Percentiles rank a stretch among this genome's conserved stretches.
These are phyloP conservation scores for Leccinum uliginosum DNA, from an alignment of 768 basidiomycete species.

Conservation along the genomic window DNA sequence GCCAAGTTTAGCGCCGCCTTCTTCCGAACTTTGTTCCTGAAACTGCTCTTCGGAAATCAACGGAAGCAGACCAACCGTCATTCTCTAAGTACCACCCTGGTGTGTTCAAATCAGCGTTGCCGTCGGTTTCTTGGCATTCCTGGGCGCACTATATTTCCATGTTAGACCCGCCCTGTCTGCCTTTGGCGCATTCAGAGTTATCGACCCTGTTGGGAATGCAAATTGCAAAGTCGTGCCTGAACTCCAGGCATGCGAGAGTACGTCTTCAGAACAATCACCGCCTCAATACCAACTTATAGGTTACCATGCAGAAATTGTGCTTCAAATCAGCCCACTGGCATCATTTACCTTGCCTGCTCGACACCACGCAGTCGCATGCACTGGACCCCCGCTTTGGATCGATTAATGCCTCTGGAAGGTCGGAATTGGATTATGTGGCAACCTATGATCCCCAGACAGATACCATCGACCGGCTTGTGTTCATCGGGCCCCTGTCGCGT, in stretches of 20 bases:
- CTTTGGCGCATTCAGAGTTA: constrained; percentile 41
- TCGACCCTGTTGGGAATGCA: constrained; percentile 43
- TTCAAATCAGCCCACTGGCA: constrained; percentile 55
- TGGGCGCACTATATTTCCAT: constrained; percentile 45
- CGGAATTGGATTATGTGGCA: constrained; percentile 52
- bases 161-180: constrained; percentile 41
- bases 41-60: not conserved
- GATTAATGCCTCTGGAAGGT: constrained; percentile 35
- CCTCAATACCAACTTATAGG: constrained; percentile 11
- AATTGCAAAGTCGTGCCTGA: constrained; percentile 48
- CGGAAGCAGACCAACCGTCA: too few species aligned
- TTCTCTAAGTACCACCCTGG: too few species aligned
- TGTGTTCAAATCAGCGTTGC: constrained; percentile 4
- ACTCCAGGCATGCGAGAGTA: constrained; percentile 69
- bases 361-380: constrained; percentile 40
- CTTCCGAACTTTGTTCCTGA: not conserved
- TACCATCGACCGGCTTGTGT: constrained; percentile 41
- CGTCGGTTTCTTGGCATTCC: constrained; percentile 34
- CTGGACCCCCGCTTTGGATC: constrained; percentile 48
- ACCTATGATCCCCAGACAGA: constrained; percentile 49
- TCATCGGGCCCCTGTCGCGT: constrained; percentile 37
- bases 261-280: too few species aligned
- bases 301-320: constrained; percentile 44
- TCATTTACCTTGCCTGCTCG: constrained; percentile 64
- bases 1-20: too few species aligned